Evolutionary conservation across 2,329 filamentous ascomycete genomes (phyloP).

Genomic region (Waltergamsia citrina): DNA sequence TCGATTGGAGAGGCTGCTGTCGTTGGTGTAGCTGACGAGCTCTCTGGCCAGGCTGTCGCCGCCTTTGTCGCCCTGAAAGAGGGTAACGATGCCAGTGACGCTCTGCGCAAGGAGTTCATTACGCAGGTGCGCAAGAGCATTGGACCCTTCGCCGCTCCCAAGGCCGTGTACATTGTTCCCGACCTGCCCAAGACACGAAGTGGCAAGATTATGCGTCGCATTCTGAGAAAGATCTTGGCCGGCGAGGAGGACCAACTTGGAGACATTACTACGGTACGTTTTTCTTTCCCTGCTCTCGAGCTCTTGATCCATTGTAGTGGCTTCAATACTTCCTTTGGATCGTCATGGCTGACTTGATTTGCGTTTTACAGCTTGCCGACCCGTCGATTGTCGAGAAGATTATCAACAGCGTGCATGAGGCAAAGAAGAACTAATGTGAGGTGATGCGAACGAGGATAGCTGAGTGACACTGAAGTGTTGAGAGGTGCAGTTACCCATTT

Average conservation of each 20-base stretch:
- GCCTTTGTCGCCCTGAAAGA: constrained; percentile 94
- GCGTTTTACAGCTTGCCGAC: constrained; percentile 81
- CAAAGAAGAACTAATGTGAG: constrained; percentile 37
- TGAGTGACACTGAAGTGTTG: not conserved
- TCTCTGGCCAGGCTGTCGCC: constrained; percentile 95
- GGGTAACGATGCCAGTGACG: constrained; percentile 63
- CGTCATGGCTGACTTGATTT: too few relatives aligned
- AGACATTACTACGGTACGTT: constrained; percentile 78
- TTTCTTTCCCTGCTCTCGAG: constrained; percentile 2
- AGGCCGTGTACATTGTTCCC: constrained; percentile 81
- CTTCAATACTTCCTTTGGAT: constrained; percentile 3
- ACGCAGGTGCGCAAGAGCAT: constrained; percentile 96
- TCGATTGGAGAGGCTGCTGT: constrained; percentile 90
- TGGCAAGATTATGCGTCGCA: constrained; percentile 98
- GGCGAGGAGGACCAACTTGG: constrained; percentile 96
- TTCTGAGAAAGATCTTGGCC: constrained; percentile 92
- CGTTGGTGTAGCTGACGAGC: constrained; percentile 84
- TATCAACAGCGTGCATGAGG: constrained; percentile 67
- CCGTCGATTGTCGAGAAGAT: constrained; percentile 85
- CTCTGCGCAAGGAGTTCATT: constrained; percentile 85
- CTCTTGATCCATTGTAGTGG: not conserved
- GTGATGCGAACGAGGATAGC: not conserved
- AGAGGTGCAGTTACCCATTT: too few relatives aligned
- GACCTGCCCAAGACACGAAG: constrained; percentile 96
- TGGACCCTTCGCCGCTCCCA: constrained; percentile 92